Percentiles rank a stretch among this genome's conserved stretches.
phyloP scores from a whole-genome alignment of 2,329 filamentous ascomycete genomes.

The Trichoderma sp. region DNA sequence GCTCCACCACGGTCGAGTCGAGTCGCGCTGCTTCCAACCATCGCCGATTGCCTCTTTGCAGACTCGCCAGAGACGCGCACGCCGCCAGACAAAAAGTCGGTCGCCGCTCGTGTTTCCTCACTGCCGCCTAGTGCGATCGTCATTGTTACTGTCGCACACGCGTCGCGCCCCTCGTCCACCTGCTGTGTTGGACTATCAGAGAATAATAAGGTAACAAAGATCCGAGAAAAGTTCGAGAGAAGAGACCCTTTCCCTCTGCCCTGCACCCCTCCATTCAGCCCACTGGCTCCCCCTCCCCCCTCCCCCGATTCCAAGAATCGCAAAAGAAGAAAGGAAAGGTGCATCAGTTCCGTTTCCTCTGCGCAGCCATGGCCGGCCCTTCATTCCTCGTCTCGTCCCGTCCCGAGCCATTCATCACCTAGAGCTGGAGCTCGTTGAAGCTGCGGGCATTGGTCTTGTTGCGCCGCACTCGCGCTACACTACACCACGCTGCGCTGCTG shows the following conservation, averaged over 20 bases:
- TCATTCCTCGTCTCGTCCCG: conserved; percentile 4
- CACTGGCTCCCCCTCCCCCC: not conserved
- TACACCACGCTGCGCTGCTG: conserved; percentile 15
- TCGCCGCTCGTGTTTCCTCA: conserved; percentile 27
- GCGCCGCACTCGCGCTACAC: conserved; percentile 26
- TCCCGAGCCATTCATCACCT: conserved; percentile 4
- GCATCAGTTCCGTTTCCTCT: not conserved
- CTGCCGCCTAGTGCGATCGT: conserved; percentile 25
- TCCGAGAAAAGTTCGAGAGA: not conserved
- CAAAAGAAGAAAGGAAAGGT: conserved; percentile 4
- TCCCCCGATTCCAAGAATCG: conserved; percentile 4
- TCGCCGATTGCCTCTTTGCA: conserved; percentile 26
- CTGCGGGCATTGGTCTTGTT: conserved; percentile 27
- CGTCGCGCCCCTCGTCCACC: conserved; percentile 27
- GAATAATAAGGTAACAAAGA: conserved; percentile 23
- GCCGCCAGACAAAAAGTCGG: conserved; percentile 25
- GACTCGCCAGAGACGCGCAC: conserved; percentile 26
- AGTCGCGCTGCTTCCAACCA: conserved; percentile 26
- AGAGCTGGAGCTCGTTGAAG: conserved; percentile 13
- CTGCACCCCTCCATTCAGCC: not conserved
- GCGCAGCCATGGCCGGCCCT: conserved; percentile 16
- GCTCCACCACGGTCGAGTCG: conserved; percentile 22
- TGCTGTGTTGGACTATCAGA: not conserved
- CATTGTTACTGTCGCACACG: conserved; percentile 27
- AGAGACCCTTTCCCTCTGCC: conserved; percentile 6